Evolutionary conservation across 352 stramenopile genomes (phyloP).

Genomic region (Phytophthora agathidicida): DNA sequence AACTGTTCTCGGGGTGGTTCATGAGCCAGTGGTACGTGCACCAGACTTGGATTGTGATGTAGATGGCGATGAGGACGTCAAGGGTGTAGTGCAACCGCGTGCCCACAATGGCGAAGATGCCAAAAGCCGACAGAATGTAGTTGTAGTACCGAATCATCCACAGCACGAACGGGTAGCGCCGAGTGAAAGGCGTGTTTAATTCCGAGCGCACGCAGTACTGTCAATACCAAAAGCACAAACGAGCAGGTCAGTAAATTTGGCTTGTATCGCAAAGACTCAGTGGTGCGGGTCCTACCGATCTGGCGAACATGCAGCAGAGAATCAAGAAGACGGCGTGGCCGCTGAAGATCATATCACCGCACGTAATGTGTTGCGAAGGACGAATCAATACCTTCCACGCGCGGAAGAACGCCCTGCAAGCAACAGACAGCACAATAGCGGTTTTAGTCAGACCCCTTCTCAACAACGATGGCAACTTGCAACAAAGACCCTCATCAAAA

Average conservation of each 20-base stretch:
- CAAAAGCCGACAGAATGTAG: slow-evolving; percentile 63
- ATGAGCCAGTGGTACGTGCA: slow-evolving; percentile 87
- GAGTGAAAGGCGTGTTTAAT: slow-evolving; percentile 88
- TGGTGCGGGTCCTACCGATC: slow-evolving; percentile 53
- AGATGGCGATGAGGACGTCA: slow-evolving; percentile 87
- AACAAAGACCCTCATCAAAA: not conserved
- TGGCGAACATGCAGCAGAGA: slow-evolving; percentile 82
- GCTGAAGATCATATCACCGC: slow-evolving; percentile 91
- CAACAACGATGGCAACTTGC: not conserved
- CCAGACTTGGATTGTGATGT: slow-evolving; percentile 88
- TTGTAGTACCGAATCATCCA: slow-evolving; percentile 87
- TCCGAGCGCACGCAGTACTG: slow-evolving; percentile 82
- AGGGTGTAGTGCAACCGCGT: slow-evolving; percentile 89
- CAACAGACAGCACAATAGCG: not conserved
- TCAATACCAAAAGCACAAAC: slow-evolving; percentile 11
- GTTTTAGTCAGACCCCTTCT: not conserved
- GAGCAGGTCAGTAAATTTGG: slow-evolving; percentile 1
- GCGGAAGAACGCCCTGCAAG: slow-evolving; percentile 69
- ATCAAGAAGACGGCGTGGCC: slow-evolving; percentile 87
- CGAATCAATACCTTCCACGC: slow-evolving; percentile 85
- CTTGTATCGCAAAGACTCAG: not conserved
- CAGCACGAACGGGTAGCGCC: slow-evolving; percentile 69
- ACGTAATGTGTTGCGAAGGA: slow-evolving; percentile 88
- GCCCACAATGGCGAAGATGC: slow-evolving; percentile 85
- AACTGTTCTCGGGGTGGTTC: slow-evolving; percentile 59